Base-by-base conservation (phyloP, 805 yeast species). In the Myxozyma neotropica region DNA sequence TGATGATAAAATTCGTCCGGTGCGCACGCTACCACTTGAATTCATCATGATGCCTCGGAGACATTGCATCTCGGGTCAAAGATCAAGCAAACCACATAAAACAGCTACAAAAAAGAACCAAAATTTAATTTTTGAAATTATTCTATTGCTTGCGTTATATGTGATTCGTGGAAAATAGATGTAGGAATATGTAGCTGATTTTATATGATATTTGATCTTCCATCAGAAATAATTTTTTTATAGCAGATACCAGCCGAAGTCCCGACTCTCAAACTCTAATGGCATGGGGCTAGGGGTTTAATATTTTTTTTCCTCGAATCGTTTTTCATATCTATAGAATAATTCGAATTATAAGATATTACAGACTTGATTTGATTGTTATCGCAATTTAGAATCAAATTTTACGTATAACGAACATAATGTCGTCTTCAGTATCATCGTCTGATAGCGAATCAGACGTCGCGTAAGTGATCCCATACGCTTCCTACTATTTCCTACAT, bases 391-490 rank as follows among this genome's bases (percentile, higher is more conserved):
- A n/a, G n/a, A n/a, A n/a, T n/a, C n/a, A n/a, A n/a, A n/a, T n/a
- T n/a, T n/a, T n/a, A n/a, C n/a, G 42, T 8, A 38, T 13, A 8
- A 38, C 7, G 10, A 29, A 29, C 6, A 29, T 7, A 29, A 40
- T 40, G 45, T 40, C 45, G 4, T 40, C 45, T 19, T 40, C 24
- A 13, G n/a, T n/a, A n/a, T 31, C 36, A 19, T 43, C 47, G 10
- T 44, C 48, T 4, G 53, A 49, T 17, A 49, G 53, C 21, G 53
- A 49, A 24, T 49, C 53, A 24, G 45, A 39, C 17, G 26, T 19
- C n/a, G 45, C 7, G 53, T 49, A 49, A 15, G 53, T 49, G 21
- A n/a, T n/a, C n/a, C n/a, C n/a, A n/a, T n/a, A n/a, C n/a, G n/a
- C n/a, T n/a, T n/a, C n/a, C n/a, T n/a, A n/a, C n/a, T n/a, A n/a